Evolutionary conservation across 495 filamentous ascomycete species (phyloP), one percentile per base, ranked within the genome.

Genomic region (Cudoniella acicularis): DNA sequence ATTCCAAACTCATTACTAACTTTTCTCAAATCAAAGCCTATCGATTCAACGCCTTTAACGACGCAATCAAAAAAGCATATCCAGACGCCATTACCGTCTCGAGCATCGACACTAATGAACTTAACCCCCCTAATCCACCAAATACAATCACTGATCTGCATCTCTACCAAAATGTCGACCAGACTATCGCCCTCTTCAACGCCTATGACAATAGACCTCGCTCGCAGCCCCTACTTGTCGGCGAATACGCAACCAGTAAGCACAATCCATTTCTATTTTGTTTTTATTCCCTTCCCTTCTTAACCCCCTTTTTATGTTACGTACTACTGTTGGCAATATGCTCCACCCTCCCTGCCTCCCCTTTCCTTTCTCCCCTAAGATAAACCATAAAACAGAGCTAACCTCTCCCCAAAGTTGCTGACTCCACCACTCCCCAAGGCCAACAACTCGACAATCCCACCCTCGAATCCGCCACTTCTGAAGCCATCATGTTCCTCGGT

Each of bases 401-500:
- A n/a, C n/a, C n/a, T n/a, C n/a, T n/a, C n/a, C n/a, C n/a, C n/a
- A n/a, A n/a, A n/a, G n/a, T 59, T n/a, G 25, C 0, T 11, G 70
- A 79, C 1, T 73, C 78, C 60, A 74, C 10, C 71, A 36, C 30
- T 36, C 70, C 1, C 64, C 67, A 3, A 64, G 63, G 4, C 53
- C 61, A 18, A 53, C 56, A 45, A 59, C 52, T 27, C 62, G 66
- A 40, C 54, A 56, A 36, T 50, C 65, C 21, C 49, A 67, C 57
- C 65, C 61, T 64, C 48, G 50, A n/a, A 42, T 71, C 21, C 72
- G 74, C 73, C 27, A 77, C 77, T 30, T 69, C 72, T 13, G 81
- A 86, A 63, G 80, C 79, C 0, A 72, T 83, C 11, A 82, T 77
- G 52, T 74, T 85, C 66, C 75, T 85, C 46, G 82, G 79, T 11